phyloP scores from a whole-genome alignment of 106 monocot species.

The Apostasia shenzhenica region DNA sequence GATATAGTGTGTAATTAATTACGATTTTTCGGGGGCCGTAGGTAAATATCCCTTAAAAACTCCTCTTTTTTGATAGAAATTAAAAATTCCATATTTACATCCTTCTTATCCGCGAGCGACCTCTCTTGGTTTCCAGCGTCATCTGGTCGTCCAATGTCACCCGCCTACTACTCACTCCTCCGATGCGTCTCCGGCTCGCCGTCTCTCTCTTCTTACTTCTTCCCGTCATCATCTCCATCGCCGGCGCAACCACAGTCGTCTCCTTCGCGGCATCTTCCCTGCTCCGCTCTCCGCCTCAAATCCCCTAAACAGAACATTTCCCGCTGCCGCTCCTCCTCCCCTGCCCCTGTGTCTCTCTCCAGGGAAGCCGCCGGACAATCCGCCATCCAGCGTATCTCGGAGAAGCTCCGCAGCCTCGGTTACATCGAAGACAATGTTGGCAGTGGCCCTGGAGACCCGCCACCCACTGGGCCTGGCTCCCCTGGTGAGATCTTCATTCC shows the following conservation, averaged over 20 bases:
- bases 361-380: slow-evolving; percentile 33
- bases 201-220: neutral
- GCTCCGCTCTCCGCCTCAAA: slow-evolving; percentile 3
- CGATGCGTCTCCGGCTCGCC: neutral
- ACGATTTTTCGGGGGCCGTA: too few relatives aligned
- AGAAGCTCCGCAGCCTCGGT: slow-evolving; percentile 92
- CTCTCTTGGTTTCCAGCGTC: neutral
- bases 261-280: neutral
- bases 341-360: slow-evolving; percentile 5
- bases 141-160: slow-evolving; percentile 4
- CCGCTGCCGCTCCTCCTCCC: neutral
- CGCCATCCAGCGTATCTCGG: slow-evolving; percentile 79
- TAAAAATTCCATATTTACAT: too few relatives aligned
- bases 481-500: slow-evolving; percentile 92
- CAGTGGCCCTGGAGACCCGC: neutral
- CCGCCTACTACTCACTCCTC: slow-evolving; percentile 6
- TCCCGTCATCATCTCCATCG: slow-evolving; percentile 1
- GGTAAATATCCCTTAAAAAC: too few relatives aligned
- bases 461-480: slow-evolving; percentile 13
- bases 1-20: too few relatives aligned
- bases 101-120: too few relatives aligned
- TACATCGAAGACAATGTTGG: slow-evolving; percentile 30
- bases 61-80: too few relatives aligned
- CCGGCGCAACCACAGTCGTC: neutral
- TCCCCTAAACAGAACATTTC: slow-evolving; percentile 1